Percentiles rank a stretch among this genome's conserved stretches.
These are phyloP conservation scores for Phytopythium montanum DNA, from an alignment of 352 stramenopile species.

Conservation along the genomic window DNA sequence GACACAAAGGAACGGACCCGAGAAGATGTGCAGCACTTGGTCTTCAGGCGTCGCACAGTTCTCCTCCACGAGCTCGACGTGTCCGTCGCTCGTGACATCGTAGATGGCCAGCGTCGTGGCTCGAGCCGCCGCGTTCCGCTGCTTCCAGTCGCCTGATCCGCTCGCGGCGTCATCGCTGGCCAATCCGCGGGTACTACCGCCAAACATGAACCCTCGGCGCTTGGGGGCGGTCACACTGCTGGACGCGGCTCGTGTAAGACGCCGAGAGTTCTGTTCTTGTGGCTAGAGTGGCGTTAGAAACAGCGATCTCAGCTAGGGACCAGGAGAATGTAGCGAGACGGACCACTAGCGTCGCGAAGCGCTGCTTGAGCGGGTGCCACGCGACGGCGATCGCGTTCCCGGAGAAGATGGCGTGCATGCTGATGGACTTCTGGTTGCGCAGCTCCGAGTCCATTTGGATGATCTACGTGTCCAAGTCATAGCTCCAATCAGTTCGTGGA, in stretches of 20 bases:
- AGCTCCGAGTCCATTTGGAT: conserved; percentile 68
- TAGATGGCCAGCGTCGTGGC: conserved; percentile 35
- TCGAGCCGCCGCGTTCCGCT: conserved; percentile 34
- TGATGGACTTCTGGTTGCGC: conserved; percentile 59
- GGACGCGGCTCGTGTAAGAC: conserved; percentile 29
- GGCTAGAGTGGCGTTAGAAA: conserved; percentile 21
- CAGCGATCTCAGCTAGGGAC: conserved; percentile 1
- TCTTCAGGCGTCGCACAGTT: conserved; percentile 48
- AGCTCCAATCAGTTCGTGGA: not conserved
- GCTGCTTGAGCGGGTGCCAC: conserved; percentile 48
- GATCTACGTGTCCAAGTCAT: conserved; percentile 23
- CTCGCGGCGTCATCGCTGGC: conserved; percentile 16
- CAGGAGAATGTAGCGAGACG: not conserved
- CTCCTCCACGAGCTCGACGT: conserved; percentile 53
- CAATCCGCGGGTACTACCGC: conserved; percentile 32
- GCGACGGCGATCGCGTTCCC: conserved; percentile 56
- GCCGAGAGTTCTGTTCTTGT: conserved; percentile 47
- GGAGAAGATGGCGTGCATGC: conserved; percentile 51
- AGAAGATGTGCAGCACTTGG: conserved; percentile 64
- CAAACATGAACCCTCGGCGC: conserved; percentile 68
- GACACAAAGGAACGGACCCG: conserved; percentile 59
- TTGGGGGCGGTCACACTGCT: conserved; percentile 32
- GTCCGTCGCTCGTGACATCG: conserved; percentile 27
- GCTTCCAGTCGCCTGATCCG: conserved; percentile 19
- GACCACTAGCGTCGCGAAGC: conserved; percentile 23